Conservation (phyloP, 2,329 filamentous ascomycete genomes). For the Simplicillium sp. region DNA sequence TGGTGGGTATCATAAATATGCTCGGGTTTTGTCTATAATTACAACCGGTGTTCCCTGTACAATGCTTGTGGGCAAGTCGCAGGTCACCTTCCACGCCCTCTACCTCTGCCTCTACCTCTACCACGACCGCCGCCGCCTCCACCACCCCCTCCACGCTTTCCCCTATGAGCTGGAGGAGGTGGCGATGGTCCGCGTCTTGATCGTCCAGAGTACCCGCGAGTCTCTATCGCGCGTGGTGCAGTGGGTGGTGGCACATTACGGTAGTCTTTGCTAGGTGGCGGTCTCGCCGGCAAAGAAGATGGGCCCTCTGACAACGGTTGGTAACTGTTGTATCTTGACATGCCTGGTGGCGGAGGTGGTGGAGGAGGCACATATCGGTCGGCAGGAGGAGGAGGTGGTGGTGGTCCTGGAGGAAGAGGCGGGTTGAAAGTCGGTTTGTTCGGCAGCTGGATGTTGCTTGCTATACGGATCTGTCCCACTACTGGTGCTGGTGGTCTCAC, state of each 20-base stretch:
- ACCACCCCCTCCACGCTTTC: constrained; percentile 14
- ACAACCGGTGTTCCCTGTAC: neutral
- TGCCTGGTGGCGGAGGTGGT: constrained; percentile 15
- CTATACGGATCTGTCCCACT: constrained; percentile 26
- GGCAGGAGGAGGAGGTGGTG: constrained; percentile 17
- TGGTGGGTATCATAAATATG: neutral
- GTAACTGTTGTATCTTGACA: constrained; percentile 8
- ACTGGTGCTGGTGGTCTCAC: constrained; percentile 17
- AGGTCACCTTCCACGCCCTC: constrained; percentile 12
- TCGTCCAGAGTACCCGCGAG: neutral
- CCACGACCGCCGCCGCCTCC: constrained; percentile 15
- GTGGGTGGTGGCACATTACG: constrained; percentile 19
- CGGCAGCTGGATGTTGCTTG: constrained; percentile 30
- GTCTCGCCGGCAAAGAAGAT: constrained; percentile 6
- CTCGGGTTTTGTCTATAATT: neutral
- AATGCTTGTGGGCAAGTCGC: no score
- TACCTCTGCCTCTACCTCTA: constrained; percentile 12
- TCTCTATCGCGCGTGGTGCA: constrained; percentile 1
- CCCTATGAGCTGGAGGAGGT: constrained; percentile 4
- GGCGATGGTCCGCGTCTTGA: neutral
- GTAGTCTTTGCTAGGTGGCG: constrained; percentile 9
- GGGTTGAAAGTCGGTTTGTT: constrained; percentile 17
- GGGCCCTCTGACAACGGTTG: constrained; percentile 6
- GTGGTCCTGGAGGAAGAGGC: constrained; percentile 28
- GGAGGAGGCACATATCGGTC: constrained; percentile 11